Evolutionary conservation across 164 flowering plant species (phyloP), one percentile per base, ranked within the genome.

Genomic region (Nymphaea thermarum): DNA sequence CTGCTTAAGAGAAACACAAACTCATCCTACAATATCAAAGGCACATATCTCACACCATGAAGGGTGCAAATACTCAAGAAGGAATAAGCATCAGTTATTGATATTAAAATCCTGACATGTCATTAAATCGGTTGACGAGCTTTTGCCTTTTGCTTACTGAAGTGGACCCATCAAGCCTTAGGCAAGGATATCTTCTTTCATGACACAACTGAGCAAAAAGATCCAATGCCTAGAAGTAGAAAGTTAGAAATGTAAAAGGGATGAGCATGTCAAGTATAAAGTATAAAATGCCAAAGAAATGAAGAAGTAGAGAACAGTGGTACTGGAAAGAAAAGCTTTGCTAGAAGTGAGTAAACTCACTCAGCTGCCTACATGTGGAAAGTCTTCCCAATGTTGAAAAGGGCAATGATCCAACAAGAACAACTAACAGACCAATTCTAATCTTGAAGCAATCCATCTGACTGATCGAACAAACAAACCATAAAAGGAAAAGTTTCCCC

Each of bases 1-100:
- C 98, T 95, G 80, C 99, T 95, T 68, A 95, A 79, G 70, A 95
- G 96, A 82, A 95, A 95, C 8, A 77, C 98, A 84, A 95, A 95
- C 72, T 92, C 98, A 75, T 95, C 98, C 99, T 95, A 86, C 75
- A 78, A 73, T 11, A 74, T 64, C 12, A 68, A 43, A 44, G 43
- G 17, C 6, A 61, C n/a, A 15, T 61, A 25, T 61, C 63, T 5
- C 5, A 61, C 6, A 61, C 25, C 15, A 6, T 15, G 15, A 15
- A 5, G 15, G 6, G 2, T 5, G 41, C 17, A 61, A 61, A 15
- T 61, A 61, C 7, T 45, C 53, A 5, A 5, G 1, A n/a, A n/a
- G n/a, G n/a, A 45, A 45, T 45, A 10, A 45, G 10, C 5, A 10
- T 5, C 5, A 61, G 17, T 5, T 5, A 61, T 61, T n/a, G n/a